phyloP scores from a whole-genome alignment of 2,329 filamentous ascomycete species.

The Metarhizium album region DNA sequence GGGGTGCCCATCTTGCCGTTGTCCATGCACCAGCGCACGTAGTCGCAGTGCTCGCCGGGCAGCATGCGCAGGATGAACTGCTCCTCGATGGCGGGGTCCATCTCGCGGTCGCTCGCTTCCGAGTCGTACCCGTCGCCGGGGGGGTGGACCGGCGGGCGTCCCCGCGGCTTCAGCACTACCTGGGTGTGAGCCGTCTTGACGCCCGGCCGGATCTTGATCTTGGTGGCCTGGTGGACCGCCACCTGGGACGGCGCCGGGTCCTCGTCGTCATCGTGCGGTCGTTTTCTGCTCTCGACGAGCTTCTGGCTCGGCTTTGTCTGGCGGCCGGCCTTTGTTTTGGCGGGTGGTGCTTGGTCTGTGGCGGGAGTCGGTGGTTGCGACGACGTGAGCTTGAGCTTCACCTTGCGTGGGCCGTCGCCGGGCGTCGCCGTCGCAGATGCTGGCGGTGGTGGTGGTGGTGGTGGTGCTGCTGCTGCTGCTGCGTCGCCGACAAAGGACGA shows the following conservation, averaged over 20 bases:
- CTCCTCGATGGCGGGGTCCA: constrained; percentile 79
- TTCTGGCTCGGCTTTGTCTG: constrained; percentile 49
- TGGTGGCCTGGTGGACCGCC: constrained; percentile 26
- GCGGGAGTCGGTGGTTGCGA: constrained; percentile 29
- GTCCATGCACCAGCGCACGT: constrained; percentile 63
- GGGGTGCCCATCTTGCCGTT: constrained; percentile 66
- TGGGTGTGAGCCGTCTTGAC: constrained; percentile 26
- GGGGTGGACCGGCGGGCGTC: constrained; percentile 56
- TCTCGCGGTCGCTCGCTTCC: constrained; percentile 82
- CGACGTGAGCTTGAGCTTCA: constrained; percentile 31
- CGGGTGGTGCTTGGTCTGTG: constrained; percentile 6
- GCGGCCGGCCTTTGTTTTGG: constrained; percentile 49
- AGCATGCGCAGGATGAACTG: constrained; percentile 84
- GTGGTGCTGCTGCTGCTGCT: constrained; percentile 10
- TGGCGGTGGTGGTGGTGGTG: constrained; percentile 5
- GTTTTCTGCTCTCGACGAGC: constrained; percentile 49
- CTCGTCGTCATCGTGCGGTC: constrained; percentile 44
- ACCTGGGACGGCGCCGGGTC: constrained; percentile 25
- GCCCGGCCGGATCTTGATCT: constrained; percentile 40
- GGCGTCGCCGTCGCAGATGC: constrained; percentile 16
- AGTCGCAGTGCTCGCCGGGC: constrained; percentile 77
- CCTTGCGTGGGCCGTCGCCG: constrained; percentile 24
- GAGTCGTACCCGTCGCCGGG: constrained; percentile 91
- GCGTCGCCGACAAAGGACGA: constrained; percentile 23
- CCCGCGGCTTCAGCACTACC: constrained; percentile 48